Evolutionary conservation across 2,329 filamentous ascomycete species (phyloP).

Genomic region (Exserohilum rostratum): DNA sequence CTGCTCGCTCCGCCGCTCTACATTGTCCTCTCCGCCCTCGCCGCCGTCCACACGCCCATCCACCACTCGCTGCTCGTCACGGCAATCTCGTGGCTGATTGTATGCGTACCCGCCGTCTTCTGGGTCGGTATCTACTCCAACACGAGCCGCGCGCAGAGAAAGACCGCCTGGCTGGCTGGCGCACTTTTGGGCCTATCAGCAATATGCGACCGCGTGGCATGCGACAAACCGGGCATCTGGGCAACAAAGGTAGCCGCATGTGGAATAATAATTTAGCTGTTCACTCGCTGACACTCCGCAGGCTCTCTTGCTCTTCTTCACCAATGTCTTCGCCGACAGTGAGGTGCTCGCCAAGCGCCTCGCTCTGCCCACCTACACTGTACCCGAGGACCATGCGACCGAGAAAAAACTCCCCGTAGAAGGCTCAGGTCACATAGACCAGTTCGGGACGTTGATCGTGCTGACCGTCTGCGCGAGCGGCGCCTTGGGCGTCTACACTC

Average conservation of each 20-base stretch:
- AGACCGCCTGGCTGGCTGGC: slow-evolving; percentile 50
- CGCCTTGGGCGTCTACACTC: slow-evolving; percentile 44
- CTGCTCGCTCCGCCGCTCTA: slow-evolving; percentile 44
- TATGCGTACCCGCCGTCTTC: slow-evolving; percentile 46
- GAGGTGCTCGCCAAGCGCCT: slow-evolving; percentile 32
- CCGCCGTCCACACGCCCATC: slow-evolving; percentile 43
- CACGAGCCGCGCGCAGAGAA: slow-evolving; percentile 31
- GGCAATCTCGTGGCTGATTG: slow-evolving; percentile 50
- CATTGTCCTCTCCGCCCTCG: slow-evolving; percentile 42
- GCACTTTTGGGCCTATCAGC: slow-evolving; percentile 50
- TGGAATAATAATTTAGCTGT: not conserved
- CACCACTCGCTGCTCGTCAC: slow-evolving; percentile 53
- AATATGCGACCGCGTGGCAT: slow-evolving; percentile 53
- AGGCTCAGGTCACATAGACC: slow-evolving; percentile 19
- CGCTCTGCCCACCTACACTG: slow-evolving; percentile 30
- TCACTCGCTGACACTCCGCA: slow-evolving; percentile 20
- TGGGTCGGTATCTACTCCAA: slow-evolving; percentile 42
- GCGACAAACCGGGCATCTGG: slow-evolving; percentile 52
- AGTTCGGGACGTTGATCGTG: slow-evolving; percentile 40
- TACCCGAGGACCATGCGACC: slow-evolving; percentile 27
- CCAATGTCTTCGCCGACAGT: slow-evolving; percentile 39
- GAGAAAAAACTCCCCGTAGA: slow-evolving; percentile 26
- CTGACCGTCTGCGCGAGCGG: slow-evolving; percentile 45
- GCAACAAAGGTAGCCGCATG: slow-evolving; percentile 52
- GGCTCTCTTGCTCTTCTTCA: slow-evolving; percentile 45